Conservation (phyloP, 2,329 filamentous ascomycete genomes). For the Aspergillus eucalypticola region DNA sequence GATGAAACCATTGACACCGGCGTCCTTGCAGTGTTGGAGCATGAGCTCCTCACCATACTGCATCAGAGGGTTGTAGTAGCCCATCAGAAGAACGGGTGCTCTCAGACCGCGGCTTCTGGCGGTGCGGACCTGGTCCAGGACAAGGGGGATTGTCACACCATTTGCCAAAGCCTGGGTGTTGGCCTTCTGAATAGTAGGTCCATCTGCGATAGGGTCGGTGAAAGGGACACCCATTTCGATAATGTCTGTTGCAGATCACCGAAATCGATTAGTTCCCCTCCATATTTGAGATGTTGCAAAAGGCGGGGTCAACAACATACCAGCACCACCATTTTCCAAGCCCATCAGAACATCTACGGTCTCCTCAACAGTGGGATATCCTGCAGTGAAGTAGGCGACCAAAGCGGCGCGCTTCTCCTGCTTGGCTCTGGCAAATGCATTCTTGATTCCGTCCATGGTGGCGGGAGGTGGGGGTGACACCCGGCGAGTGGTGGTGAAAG, state of each 20-base stretch:
- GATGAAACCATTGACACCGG: slow-evolving; percentile 93
- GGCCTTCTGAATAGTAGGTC: slow-evolving; percentile 91
- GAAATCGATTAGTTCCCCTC: background rate
- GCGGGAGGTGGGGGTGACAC: slow-evolving; percentile 14
- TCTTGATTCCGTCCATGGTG: slow-evolving; percentile 56
- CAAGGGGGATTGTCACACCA: slow-evolving; percentile 78
- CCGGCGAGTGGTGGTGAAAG: slow-evolving; percentile 1
- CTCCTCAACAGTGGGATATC: slow-evolving; percentile 79
- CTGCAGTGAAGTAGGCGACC: slow-evolving; percentile 94
- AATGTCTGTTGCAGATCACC: slow-evolving; percentile 62
- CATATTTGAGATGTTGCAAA: background rate
- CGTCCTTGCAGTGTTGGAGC: slow-evolving; percentile 77
- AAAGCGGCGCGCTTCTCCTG: slow-evolving; percentile 70
- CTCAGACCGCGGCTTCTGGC: slow-evolving; percentile 75
- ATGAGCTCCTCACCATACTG: slow-evolving; percentile 92
- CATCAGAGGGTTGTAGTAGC: slow-evolving; percentile 96
- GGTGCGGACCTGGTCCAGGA: slow-evolving; percentile 79
- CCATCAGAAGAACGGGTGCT: slow-evolving; percentile 89
- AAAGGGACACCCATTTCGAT: slow-evolving; percentile 97
- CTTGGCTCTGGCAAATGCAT: slow-evolving; percentile 60
- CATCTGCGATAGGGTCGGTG: slow-evolving; percentile 96
- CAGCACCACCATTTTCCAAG: slow-evolving; percentile 89
- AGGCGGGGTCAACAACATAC: slow-evolving; percentile 50
- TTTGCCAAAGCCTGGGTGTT: slow-evolving; percentile 90
- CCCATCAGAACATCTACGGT: slow-evolving; percentile 82